These are phyloP conservation scores for Penicillium steckii DNA, from an alignment of 495 filamentous ascomycete species.

Conservation along the genomic window DNA sequence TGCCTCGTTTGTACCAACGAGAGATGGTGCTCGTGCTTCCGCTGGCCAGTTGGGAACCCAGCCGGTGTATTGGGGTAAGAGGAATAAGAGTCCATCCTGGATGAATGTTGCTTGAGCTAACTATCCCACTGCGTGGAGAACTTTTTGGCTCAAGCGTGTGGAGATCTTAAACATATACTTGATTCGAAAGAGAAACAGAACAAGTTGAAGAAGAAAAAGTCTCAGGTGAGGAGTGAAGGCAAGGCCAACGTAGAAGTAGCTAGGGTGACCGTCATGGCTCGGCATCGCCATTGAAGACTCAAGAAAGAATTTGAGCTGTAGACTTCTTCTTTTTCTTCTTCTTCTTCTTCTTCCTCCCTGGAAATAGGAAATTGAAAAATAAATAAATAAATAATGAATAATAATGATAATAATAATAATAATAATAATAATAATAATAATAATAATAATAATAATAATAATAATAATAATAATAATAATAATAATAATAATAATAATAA, in stretches of 20 bases:
- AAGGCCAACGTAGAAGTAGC: conserved; percentile 15
- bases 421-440: neutral
- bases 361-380: no score
- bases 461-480: neutral
- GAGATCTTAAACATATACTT: conserved; percentile 14
- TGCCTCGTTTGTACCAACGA: conserved; percentile 21
- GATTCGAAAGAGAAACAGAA: conserved; percentile 2
- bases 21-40: conserved; percentile 16
- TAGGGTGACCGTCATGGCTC: conserved; percentile 10
- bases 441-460: neutral
- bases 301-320: conserved; percentile 21
- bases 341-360: neutral
- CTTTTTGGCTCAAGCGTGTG: neutral
- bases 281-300: conserved; percentile 7
- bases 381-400: no score
- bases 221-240: conserved; percentile 1
- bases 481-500: neutral
- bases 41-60: conserved; percentile 29
- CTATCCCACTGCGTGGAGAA: neutral
- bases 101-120: neutral
- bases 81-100: conserved; percentile 25
- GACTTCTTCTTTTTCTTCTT: conserved; percentile 1
- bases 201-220: neutral
- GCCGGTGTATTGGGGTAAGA: conserved; percentile 16
- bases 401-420: neutral